Percentiles rank a stretch among this genome's conserved stretches.
Conservation (phyloP, 768 basidiomycete species). For the Leucocoprinus birnbaumii region DNA sequence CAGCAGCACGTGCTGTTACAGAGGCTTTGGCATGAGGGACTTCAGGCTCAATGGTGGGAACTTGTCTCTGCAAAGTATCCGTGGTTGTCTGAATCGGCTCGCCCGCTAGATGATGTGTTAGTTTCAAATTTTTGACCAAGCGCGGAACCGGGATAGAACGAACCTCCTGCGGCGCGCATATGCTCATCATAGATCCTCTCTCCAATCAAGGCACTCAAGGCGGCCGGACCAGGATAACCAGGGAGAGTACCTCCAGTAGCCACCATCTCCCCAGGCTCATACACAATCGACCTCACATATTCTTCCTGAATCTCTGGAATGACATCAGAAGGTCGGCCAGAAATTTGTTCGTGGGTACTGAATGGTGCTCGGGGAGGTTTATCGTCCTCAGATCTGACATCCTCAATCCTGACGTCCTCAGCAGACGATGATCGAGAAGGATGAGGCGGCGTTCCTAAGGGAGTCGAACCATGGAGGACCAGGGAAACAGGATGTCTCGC, state of each 20-base stretch:
- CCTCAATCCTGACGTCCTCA: too few relatives aligned
- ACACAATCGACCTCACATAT: background rate
- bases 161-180: slow-evolving; percentile 13
- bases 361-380: background rate
- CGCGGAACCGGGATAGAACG: background rate
- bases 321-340: background rate
- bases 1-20: too few relatives aligned
- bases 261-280: slow-evolving; percentile 8
- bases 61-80: background rate
- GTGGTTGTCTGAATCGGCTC: background rate
- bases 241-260: slow-evolving; percentile 17
- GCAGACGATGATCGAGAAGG: slow-evolving; percentile 1
- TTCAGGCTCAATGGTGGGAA: too few relatives aligned
- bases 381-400: background rate
- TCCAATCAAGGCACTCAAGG: slow-evolving; percentile 17
- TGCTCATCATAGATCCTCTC: slow-evolving; percentile 20
- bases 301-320: background rate
- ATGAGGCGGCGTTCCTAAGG: background rate
- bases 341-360: slow-evolving; percentile 5
- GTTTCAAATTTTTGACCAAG: background rate
- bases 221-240: slow-evolving; percentile 17
- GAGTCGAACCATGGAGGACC: too few relatives aligned
- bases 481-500: too few relatives aligned
- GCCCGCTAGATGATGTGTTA: background rate
- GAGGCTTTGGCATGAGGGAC: too few relatives aligned